phyloP scores from a whole-genome alignment of 768 basidiomycete species.

The Lyophyllum semitale region DNA sequence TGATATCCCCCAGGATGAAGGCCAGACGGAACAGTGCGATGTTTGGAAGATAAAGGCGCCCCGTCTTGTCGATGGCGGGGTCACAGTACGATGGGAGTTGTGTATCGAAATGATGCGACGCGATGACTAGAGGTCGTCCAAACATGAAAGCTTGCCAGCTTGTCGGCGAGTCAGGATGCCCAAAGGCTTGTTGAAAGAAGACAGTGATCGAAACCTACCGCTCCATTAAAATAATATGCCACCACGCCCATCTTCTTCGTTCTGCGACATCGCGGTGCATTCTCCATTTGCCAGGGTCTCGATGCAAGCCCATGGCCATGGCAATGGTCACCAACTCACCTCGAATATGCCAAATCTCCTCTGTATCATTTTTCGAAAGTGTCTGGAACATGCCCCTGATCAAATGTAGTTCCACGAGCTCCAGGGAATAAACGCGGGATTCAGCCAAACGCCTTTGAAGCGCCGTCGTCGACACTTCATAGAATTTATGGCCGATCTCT shows the following conservation, averaged over 20 bases:
- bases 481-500: constrained; percentile 66
- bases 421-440: constrained; percentile 61
- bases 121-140: constrained; percentile 73
- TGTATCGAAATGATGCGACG: constrained; percentile 84
- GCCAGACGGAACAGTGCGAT: constrained; percentile 77
- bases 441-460: constrained; percentile 65
- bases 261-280: constrained; percentile 73
- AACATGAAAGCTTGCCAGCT: constrained; percentile 92
- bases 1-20: constrained; percentile 79
- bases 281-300: constrained; percentile 80
- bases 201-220: constrained; percentile 43
- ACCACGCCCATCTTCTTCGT: constrained; percentile 87
- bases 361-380: constrained; percentile 72
- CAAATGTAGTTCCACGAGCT: constrained; percentile 75
- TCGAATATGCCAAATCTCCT: constrained; percentile 78
- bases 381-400: constrained; percentile 73
- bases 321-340: constrained; percentile 76
- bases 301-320: constrained; percentile 83
- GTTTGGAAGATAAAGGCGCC: constrained; percentile 72
- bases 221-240: constrained; percentile 83
- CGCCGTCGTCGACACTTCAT: constrained; percentile 66
- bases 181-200: constrained; percentile 8
- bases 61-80: constrained; percentile 60
- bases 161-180: constrained; percentile 13
- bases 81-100: constrained; percentile 72